A percentile compares a stretch with the other conserved stretches of the same genome.
These are phyloP conservation scores for Pleurotus giganteus DNA, from an alignment of 768 basidiomycete genomes.

Conservation along the genomic window DNA sequence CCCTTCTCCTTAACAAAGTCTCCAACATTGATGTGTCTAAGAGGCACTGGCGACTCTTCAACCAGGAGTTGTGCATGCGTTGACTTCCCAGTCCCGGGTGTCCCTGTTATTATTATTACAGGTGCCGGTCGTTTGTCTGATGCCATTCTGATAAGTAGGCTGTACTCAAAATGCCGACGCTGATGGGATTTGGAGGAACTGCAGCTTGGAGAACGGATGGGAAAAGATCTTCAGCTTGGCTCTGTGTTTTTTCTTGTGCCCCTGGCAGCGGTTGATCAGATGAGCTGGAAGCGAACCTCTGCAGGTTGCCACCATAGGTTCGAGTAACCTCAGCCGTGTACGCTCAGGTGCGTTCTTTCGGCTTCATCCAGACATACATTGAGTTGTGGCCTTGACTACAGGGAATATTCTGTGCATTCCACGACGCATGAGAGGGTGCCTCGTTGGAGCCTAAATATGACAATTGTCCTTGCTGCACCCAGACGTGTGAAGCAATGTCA, in stretches of 20 bases:
- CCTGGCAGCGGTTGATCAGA: slow-evolving; percentile 6
- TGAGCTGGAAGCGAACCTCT: slow-evolving; percentile 10
- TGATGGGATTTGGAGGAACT: not conserved
- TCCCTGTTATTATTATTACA: slow-evolving; percentile 84
- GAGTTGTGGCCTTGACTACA: slow-evolving; percentile 8
- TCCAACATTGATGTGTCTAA: slow-evolving; percentile 86
- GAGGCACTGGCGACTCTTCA: slow-evolving; percentile 63
- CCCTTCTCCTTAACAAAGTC: slow-evolving; percentile 83
- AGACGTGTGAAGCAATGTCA: slow-evolving; percentile 15
- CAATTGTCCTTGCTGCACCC: not conserved
- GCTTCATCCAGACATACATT: not conserved
- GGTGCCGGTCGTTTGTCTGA: slow-evolving; percentile 33
- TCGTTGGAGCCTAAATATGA: not conserved
- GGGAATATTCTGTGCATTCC: slow-evolving; percentile 7
- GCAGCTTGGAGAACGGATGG: not conserved
- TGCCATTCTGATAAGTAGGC: not conserved
- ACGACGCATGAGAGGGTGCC: slow-evolving; percentile 1
- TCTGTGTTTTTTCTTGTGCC: slow-evolving; percentile 6
- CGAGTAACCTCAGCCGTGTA: not conserved
- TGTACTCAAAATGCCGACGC: slow-evolving; percentile 1
- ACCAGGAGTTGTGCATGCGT: slow-evolving; percentile 87
- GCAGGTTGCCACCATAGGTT: slow-evolving; percentile 5
- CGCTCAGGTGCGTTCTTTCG: slow-evolving; percentile 7
- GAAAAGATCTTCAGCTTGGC: not conserved
- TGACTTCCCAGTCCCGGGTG: slow-evolving; percentile 95